Evolutionary conservation across 2,329 filamentous ascomycete genomes (phyloP), one percentile per base, ranked within the genome.

Genomic region (Cordyceps cateniannulata): DNA sequence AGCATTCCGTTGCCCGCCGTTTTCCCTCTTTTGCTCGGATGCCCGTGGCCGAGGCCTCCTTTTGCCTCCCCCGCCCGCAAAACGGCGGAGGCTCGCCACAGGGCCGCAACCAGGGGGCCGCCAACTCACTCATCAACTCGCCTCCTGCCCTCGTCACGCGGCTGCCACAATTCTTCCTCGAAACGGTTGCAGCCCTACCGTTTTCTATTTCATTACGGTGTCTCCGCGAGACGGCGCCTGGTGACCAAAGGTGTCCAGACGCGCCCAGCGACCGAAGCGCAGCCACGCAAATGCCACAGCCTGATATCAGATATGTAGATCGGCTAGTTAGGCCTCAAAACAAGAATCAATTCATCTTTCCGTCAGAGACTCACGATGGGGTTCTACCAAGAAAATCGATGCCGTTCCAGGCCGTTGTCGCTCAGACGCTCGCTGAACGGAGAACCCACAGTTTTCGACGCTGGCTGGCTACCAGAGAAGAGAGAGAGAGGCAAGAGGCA

Each of bases 1-100:
- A n/a, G 35, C 55, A 50, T 58, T 58, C 55, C 55, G 55, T 58
- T 58, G 50, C 42, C 32, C 53, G 32, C 55, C 55, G 55, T 58
- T 58, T 58, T 50, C 32, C 53, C 45, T 40, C 45, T 24, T 35
- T 27, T 18, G 7, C 10, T 50, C 47, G 55, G 45, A 8, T 24
- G 24, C 6, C 12, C 22, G 45, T 58, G 55, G 55, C 55, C 55
- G 55, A 58, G 55, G 55, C 55, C 32, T 40, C n/a, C 38, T 18
- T 47, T 25, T 25, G 2, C 44, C n/a, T n/a, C n/a, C 44, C 40
- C 38, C 52, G 35, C 51, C 20, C 24, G 53, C 53, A 56, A 32
- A 57, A 58, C n/a, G 42, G 42, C 54, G 20, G 54, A 47, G 27
- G 42, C 40, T 56, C 24, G 40, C 52, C 52, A 24, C 42, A 32